These are phyloP conservation scores for Volvox reticuliferus DNA, from an alignment of 139 green algal genomes.

Conservation along the genomic window DNA sequence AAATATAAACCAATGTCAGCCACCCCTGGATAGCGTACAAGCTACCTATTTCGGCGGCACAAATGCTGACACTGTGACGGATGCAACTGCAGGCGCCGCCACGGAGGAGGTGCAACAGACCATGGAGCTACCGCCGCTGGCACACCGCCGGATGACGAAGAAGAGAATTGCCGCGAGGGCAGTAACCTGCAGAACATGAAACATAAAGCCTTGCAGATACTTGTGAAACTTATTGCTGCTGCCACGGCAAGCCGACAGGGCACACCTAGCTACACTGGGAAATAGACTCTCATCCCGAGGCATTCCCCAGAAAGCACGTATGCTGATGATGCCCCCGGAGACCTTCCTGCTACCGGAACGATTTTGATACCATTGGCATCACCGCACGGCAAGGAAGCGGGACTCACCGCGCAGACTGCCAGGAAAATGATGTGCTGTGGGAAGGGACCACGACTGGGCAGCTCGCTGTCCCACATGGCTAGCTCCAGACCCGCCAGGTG, in stretches of 20 bases:
- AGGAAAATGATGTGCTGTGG: not conserved
- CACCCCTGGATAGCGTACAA: not conserved
- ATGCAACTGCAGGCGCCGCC: not conserved
- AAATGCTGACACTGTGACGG: not conserved
- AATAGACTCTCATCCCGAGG: no score
- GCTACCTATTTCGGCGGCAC: not conserved
- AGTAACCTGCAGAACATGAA: not conserved
- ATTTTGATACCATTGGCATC: no score
- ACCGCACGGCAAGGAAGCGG: not conserved
- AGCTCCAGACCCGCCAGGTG: slow-evolving; percentile 42
- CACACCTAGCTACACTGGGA: not conserved
- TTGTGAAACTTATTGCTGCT: not conserved
- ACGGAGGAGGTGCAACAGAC: not conserved
- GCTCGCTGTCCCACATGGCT: slow-evolving; percentile 60
- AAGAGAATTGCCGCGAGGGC: not conserved
- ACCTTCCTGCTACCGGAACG: not conserved
- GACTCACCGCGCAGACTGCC: not conserved
- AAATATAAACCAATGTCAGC: no score
- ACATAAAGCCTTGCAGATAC: not conserved
- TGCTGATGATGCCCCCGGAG: not conserved
- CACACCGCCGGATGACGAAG: not conserved
- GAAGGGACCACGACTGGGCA: not conserved
- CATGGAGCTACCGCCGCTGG: not conserved
- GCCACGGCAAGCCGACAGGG: not conserved
- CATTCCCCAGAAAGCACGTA: not conserved